Conservation (phyloP, 2,329 filamentous ascomycete genomes). For the Paraphoma sp. region DNA sequence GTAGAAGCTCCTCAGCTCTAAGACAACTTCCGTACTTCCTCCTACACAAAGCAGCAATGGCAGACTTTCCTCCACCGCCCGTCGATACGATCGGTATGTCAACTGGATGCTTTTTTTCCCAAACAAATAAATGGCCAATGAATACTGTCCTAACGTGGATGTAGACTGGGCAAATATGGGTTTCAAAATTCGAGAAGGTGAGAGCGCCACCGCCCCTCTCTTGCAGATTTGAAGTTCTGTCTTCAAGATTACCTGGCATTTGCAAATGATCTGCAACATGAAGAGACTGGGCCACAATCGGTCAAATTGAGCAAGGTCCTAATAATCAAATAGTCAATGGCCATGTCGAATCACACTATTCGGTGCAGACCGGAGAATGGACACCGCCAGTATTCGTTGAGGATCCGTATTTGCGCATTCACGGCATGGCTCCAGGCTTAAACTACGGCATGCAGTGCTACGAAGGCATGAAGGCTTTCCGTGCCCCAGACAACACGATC, state of each 20-base stretch:
- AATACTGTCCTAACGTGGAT: conserved; percentile 9
- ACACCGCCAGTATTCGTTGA: conserved; percentile 77
- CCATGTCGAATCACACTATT: conserved; percentile 89
- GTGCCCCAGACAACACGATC: conserved; percentile 74
- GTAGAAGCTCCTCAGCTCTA: conserved; percentile 4
- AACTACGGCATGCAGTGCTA: conserved; percentile 98
- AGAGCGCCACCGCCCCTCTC: conserved; percentile 18
- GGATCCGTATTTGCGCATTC: conserved; percentile 85
- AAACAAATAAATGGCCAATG: background rate
- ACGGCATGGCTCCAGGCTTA: conserved; percentile 92
- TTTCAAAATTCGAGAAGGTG: conserved; percentile 90
- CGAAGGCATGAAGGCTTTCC: conserved; percentile 98
- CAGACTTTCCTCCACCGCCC: conserved; percentile 70
- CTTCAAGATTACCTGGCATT: no score
- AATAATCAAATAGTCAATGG: conserved; percentile 73
- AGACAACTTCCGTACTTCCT: background rate
- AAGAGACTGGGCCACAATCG: background rate
- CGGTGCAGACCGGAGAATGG: conserved; percentile 77
- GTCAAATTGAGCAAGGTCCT: background rate
- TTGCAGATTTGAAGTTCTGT: no score
- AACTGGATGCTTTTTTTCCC: conserved; percentile 1
- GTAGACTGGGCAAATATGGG: conserved; percentile 90
- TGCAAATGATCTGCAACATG: background rate
- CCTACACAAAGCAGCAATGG: conserved; percentile 28
- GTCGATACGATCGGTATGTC: conserved; percentile 73